phyloP scores from a whole-genome alignment of 106 monocot genomes.

The Dioscorea alata region DNA sequence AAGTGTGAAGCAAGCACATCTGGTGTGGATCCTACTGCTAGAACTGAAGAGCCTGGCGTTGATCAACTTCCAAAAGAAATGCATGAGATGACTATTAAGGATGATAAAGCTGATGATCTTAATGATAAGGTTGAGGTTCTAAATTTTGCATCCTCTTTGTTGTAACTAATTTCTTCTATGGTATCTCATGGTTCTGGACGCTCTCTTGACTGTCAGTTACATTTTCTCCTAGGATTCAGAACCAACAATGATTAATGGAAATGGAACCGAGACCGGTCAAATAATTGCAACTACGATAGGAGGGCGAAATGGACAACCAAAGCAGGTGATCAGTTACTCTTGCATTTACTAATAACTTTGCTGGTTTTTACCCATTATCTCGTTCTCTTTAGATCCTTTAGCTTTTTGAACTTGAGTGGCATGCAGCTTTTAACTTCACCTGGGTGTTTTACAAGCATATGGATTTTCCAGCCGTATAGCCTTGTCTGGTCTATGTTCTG shows the following conservation, averaged over 20 bases:
- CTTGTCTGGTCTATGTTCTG: no score
- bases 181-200: not conserved
- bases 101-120: conserved; percentile 19
- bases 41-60: conserved; percentile 7
- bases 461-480: no score
- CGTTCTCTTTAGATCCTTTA: no score
- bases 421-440: no score
- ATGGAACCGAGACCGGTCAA: conserved; percentile 70
- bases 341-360: no score
- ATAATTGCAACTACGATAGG: conserved; percentile 73
- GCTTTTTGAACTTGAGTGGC: no score
- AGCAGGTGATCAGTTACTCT: conserved; percentile 41
- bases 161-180: not conserved
- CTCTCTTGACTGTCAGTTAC: not conserved
- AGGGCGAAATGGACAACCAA: conserved; percentile 74
- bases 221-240: conserved; percentile 37
- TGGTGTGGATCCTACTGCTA: conserved; percentile 4
- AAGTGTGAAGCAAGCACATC: conserved; percentile 20
- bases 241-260: conserved; percentile 39
- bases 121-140: conserved; percentile 36
- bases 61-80: conserved; percentile 38
- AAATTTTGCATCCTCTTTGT: not conserved
- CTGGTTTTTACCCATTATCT: no score
- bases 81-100: conserved; percentile 26
- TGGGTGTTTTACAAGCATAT: no score